Base-by-base conservation (phyloP, 1,284 basidiomycete species). In the Ceratobasidium sp. region DNA sequence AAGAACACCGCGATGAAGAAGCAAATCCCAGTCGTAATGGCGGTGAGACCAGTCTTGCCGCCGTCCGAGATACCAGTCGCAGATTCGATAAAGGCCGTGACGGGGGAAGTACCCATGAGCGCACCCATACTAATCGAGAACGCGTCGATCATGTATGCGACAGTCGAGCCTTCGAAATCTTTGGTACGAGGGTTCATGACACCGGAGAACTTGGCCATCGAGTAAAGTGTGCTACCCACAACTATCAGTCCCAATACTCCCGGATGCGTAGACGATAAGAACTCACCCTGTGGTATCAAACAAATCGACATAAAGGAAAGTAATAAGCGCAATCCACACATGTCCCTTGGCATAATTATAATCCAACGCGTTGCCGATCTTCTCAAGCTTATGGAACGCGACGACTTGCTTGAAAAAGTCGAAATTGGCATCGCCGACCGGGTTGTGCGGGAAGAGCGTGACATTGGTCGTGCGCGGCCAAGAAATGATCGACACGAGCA, bases 191-290 rank as follows among this genome's bases (percentile, higher is more conserved):
- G 93, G 84, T 97, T 93, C 77, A 94, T 93, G 13, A 97, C 89
- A 28, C 94, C 94, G n/a, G 95, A 95, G 81, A 96, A 96, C 83
- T 94, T 95, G 70, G 95, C 94, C 95, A 97, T 97, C 60, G 95
- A 93, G 85, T 96, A 96, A 13, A 97, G 86, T 39, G 75, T 77
- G 28, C 72, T 76, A 20, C 23, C 7, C 28, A 44, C 9, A 0
- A 13, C 49, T 12, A 26, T 70, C 53, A 70, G 18, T 13, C 49
- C 51, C 13, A 23, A 58, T 12, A 40, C 28, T 60, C n/a, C 20
- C 1, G 5, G 10, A 56, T 56, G 1, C 33, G 9, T 33, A 39
- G 10, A 26, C 26, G 33, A 26, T 18, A 1, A 1, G n/a, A 20
- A 60, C 69, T 49, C 46, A 78, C 77, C 80, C 94, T 67, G 88